Evolutionary conservation across 768 basidiomycete genomes (phyloP), one percentile per base, ranked within the genome.

Genomic region (Rhodotorula kratochvilovae): DNA sequence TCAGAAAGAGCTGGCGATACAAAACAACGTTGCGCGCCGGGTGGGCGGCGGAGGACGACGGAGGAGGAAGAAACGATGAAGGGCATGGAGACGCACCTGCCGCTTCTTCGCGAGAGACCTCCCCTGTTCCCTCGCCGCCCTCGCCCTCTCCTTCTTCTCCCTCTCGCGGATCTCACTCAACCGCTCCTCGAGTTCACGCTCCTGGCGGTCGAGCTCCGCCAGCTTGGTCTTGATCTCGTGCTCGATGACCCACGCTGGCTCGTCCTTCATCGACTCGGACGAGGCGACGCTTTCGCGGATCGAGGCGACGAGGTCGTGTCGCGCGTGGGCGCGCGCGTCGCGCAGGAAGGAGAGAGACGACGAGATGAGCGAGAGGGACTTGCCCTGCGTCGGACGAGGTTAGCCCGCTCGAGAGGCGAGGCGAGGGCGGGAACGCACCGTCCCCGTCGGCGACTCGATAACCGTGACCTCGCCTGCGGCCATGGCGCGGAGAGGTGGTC

Each of bases 361-460:
- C 72, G 88, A 90, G 36, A 94, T 83, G 25, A 94, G 82, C 77
- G 87, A 90, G 45, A 92, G 81, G 0, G 92, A 92, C 80, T 95
- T 95, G 36, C 92, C 92, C 91, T 93, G 77, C 39, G 19, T 16
- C 10, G n/a, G 16, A 33, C 0, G 25, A 27, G 10, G 13, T 50
- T 5, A 27, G 23, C 48, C 25, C 5, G 16, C 13, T 13, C 25
- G 5, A 7, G 3, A 8, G 7, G 12, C 5, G 23, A 27, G 3
- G 23, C 23, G 15, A 61, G 29, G 39, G 31, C 33, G 54, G 19
- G 46, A 54, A 77, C 85, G 79, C 68, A 91, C 91, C 35, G 91
- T 93, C 76, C 91, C 92, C 0, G 92, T 93, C 0, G 92, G 92
- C 74, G 89, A 90, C 80, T 93, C 91, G 42, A 94, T 85, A 60